These are phyloP conservation scores for Russula sp. DNA, from an alignment of 768 basidiomycete genomes.

Conservation along the genomic window DNA sequence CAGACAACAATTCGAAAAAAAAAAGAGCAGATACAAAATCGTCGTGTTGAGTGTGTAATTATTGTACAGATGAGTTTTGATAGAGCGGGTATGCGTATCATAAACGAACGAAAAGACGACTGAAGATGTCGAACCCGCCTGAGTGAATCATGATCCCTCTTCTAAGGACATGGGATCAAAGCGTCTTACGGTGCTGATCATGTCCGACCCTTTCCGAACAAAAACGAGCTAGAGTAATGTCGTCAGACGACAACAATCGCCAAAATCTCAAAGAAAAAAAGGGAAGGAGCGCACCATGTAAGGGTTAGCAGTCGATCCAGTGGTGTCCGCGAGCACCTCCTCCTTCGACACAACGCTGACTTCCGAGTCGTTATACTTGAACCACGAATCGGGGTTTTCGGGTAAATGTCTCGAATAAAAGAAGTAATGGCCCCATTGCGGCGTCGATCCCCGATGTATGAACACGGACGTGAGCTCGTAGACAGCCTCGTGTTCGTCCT, in stretches of 20 bases:
- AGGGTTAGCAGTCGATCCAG: slow-evolving; percentile 87
- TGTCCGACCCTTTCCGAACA: slow-evolving; percentile 71
- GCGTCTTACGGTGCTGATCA: slow-evolving; percentile 79
- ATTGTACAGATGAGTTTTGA: slow-evolving; percentile 21
- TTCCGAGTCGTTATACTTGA: slow-evolving; percentile 94
- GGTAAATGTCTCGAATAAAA: slow-evolving; percentile 91
- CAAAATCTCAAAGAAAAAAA: not conserved
- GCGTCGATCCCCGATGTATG: slow-evolving; percentile 86
- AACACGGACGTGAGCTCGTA: slow-evolving; percentile 95
- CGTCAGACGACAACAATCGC: not conserved
- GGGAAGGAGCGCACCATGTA: slow-evolving; percentile 61
- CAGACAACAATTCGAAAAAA: not conserved
- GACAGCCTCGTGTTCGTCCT: slow-evolving; percentile 56
- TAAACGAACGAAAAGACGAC: not conserved
- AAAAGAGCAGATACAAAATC: not conserved
- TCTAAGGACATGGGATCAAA: slow-evolving; percentile 40
- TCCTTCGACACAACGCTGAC: slow-evolving; percentile 73
- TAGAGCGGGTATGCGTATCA: slow-evolving; percentile 19
- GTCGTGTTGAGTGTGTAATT: slow-evolving; percentile 10
- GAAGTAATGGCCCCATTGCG: slow-evolving; percentile 92
- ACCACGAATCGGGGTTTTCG: slow-evolving; percentile 77
- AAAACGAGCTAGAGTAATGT: slow-evolving; percentile 65
- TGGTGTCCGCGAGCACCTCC: slow-evolving; percentile 86
- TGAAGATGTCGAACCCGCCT: not conserved
- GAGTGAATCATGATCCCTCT: slow-evolving; percentile 30